Evolutionary conservation across 164 flowering plant species (phyloP), one percentile per base, ranked within the genome.

Genomic region (Paratinospora sagittata): DNA sequence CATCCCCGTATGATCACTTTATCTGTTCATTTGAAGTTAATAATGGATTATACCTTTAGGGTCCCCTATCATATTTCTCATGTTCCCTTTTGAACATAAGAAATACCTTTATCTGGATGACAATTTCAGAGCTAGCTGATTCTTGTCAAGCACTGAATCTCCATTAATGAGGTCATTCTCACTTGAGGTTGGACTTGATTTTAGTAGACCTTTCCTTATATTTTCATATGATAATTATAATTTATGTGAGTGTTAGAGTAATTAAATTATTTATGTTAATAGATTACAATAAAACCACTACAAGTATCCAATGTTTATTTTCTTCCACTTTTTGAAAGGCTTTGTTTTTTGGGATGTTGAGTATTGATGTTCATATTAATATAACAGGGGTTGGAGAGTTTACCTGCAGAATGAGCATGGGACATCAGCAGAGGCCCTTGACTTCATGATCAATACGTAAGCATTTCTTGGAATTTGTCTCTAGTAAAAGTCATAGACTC

Each of bases 381-480:
- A 21, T 33, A 43, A 30, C 64, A 92, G 97, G 83, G 97, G 97
- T 58, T 89, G 92, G 94, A 86, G 96, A 76, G 97, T 92, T 14
- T 92, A 85, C 79, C 78, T 92, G 76, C 92, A 85, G 76, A 88
- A 92, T 84, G 97, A 92, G 76, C 84, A 92, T 72, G 92, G 94
- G 70, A 89, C 97, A 24, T 81, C 97, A 70, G 52, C 75, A 2
- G 89, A 87, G 24, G 96, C 96, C 30, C 66, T 80, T 45, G 72
- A 77, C 45, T 78, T 72, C 23, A 90, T 90, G 96, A 84, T 90
- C 55, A 68, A 84, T 65, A 74, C 76, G 97, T 92, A 82, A 83
- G 66, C 8, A 19, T 55, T 55, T 55, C 24, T 2, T 21, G 24
- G 26, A 55, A 6, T 55, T 55, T 55, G 4, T 55, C 61, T 55